phyloP scores from a whole-genome alignment of 2,329 filamentous ascomycete genomes.

The Clarireedia hainanense region DNA sequence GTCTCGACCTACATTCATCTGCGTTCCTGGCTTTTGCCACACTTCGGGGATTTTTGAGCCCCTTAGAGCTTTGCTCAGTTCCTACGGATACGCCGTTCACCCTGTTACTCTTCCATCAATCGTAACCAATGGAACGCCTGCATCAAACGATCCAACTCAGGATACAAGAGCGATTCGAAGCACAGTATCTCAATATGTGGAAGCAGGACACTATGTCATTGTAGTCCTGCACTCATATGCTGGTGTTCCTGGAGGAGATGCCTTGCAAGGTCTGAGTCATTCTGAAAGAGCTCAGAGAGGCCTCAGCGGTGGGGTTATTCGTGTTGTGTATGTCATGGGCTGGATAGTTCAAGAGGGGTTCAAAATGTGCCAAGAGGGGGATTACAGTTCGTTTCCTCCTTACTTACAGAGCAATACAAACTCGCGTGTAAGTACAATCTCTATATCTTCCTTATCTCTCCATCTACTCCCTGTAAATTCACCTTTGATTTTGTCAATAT shows the following conservation, averaged over 20 bases:
- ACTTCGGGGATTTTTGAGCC: constrained; percentile 30
- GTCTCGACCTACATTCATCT: constrained; percentile 32
- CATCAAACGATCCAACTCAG: constrained; percentile 31
- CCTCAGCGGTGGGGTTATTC: constrained; percentile 19
- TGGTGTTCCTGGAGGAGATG: constrained; percentile 22
- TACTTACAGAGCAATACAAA: constrained; percentile 2
- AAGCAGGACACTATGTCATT: constrained; percentile 27
- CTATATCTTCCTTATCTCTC: neutral
- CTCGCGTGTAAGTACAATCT: constrained; percentile 5
- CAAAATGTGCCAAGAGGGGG: constrained; percentile 7
- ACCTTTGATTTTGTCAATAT: neutral
- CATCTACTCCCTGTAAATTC: neutral
- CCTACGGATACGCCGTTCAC: constrained; percentile 28
- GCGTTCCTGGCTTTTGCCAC: constrained; percentile 35
- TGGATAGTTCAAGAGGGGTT: constrained; percentile 19
- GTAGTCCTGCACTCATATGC: constrained; percentile 23
- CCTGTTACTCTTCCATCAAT: constrained; percentile 31
- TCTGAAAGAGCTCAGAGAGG: constrained; percentile 16
- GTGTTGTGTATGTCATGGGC: constrained; percentile 35
- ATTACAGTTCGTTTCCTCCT: constrained; percentile 7
- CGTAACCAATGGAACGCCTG: constrained; percentile 21
- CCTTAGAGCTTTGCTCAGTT: constrained; percentile 28
- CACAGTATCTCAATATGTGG: constrained; percentile 27
- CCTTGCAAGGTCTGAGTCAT: constrained; percentile 20
- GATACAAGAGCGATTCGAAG: constrained; percentile 32